Base-by-base conservation (phyloP, 164 flowering plant genomes). In the Akebia trifoliata region DNA sequence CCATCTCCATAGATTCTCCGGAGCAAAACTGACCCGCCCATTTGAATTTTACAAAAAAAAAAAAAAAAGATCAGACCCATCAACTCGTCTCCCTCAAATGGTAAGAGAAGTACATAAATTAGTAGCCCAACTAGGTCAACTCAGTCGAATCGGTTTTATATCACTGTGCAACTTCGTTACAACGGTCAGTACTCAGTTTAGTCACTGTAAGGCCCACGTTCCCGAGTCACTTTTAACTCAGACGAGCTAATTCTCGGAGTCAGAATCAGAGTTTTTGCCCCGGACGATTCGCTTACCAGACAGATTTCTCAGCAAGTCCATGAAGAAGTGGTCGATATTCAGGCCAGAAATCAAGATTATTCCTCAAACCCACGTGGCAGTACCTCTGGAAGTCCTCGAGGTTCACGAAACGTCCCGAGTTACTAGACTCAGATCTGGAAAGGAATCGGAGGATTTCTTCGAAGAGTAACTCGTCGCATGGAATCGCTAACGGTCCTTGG, bases 401-500 rank as follows among this genome's bases (percentile, higher is more conserved):
- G 47, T 54, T 71, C 22, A 59, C 61, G 70, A 72, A 72, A 34
- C 80, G 73, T 50, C 63, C 56, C 44, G 83, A 70, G 49, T 52
- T 69, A 3, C 25, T 30, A 2, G 81, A 63, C 17, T 77, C 81
- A 39, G 81, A 66, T 12, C 78, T 69, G 37, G 81, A 69, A 36
- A 89, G 50, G 75, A 59, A 74, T 37, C 79, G 75, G 46, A 89
- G 70, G 15, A 79, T 75, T 54, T 85, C 87, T 39, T 90, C 90
- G 68, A 90, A 90, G 0, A 85, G 52, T 0, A 73, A 56, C 76
- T 90, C 97, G 52, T 87, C 97, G 66, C 97, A 90, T 0, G 97
- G 97, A 50, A 90, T 78, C 10, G 82, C 72, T 21, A 90, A 57
- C 1, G 93, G 92, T 11, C 97, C 97, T 0, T 63, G 57, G 65